Evolutionary conservation across 2,329 filamentous ascomycete genomes (phyloP).

Genomic region (Metarhizium humberi): DNA sequence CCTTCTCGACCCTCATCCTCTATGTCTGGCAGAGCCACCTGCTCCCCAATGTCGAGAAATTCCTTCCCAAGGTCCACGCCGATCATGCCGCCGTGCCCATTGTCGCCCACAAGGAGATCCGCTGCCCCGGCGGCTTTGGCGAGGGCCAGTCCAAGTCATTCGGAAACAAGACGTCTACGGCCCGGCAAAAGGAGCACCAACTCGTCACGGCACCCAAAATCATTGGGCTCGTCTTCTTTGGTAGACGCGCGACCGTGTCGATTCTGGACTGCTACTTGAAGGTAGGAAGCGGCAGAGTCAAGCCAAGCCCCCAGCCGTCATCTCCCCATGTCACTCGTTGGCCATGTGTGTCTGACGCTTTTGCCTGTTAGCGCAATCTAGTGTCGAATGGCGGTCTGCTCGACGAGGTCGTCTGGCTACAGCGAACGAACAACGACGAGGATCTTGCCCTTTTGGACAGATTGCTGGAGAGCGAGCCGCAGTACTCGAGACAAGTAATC

Average conservation of each 20-base stretch:
- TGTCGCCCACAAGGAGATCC: not conserved
- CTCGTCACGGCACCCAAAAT: constrained; percentile 16
- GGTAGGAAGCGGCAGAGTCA: constrained; percentile 14
- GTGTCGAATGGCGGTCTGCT: constrained; percentile 32
- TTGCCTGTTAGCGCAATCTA: constrained; percentile 25
- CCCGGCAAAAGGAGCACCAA: not conserved
- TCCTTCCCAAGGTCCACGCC: not conserved
- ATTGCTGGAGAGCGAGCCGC: constrained; percentile 22
- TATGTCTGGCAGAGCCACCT: not conserved
- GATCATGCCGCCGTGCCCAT: not conserved
- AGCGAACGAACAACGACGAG: constrained; percentile 25
- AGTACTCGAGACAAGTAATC: constrained; percentile 27
- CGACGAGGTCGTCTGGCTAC: constrained; percentile 33
- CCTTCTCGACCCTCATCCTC: not conserved
- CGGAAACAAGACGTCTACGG: not conserved
- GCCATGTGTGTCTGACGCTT: not conserved
- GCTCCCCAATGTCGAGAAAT: not conserved
- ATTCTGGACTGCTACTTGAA: constrained; percentile 36
- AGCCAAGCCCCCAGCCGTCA: too few species aligned
- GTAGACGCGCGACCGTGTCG: constrained; percentile 32
- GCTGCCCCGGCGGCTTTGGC: not conserved
- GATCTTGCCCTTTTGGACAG: constrained; percentile 29
- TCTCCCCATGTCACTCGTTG: too few species aligned
- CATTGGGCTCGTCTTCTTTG: constrained; percentile 35
- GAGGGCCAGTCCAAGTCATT: not conserved